These are phyloP conservation scores for Talaromyces ruber DNA, from an alignment of 495 filamentous ascomycete species.

Conservation along the genomic window DNA sequence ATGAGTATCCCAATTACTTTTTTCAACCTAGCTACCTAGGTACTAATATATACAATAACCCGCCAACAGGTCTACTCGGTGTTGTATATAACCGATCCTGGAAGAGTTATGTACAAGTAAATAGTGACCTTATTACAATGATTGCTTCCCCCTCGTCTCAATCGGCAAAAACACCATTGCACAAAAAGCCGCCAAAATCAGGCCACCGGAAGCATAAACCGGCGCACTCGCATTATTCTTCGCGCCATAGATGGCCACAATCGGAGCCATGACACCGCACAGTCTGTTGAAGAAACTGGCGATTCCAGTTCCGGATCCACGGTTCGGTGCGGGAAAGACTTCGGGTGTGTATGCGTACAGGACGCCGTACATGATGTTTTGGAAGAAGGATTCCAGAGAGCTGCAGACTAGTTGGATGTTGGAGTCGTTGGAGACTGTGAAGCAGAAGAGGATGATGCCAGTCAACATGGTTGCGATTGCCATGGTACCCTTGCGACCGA, in stretches of 20 bases:
- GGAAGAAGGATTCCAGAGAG: slow-evolving; percentile 49
- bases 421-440: slow-evolving; percentile 41
- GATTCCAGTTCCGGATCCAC: slow-evolving; percentile 52
- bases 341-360: slow-evolving; percentile 55
- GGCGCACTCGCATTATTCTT: slow-evolving; percentile 34
- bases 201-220: slow-evolving; percentile 42
- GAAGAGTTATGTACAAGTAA: too few relatives aligned
- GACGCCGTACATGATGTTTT: slow-evolving; percentile 58
- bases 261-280: slow-evolving; percentile 47
- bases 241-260: slow-evolving; percentile 45
- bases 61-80: not conserved
- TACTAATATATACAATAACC: not conserved
- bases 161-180: slow-evolving; percentile 46
- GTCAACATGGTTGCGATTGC: slow-evolving; percentile 43
- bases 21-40: not conserved
- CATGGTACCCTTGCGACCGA: slow-evolving; percentile 55
- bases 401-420: slow-evolving; percentile 43
- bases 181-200: slow-evolving; percentile 43
- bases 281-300: slow-evolving; percentile 49
- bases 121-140: too few relatives aligned
- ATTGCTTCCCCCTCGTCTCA: slow-evolving; percentile 44
- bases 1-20: too few relatives aligned
- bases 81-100: too few relatives aligned
- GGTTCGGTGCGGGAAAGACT: slow-evolving; percentile 49
- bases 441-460: slow-evolving; percentile 50